These are phyloP conservation scores for Suillus alpinus DNA, from an alignment of 768 basidiomycete genomes.

Conservation along the genomic window DNA sequence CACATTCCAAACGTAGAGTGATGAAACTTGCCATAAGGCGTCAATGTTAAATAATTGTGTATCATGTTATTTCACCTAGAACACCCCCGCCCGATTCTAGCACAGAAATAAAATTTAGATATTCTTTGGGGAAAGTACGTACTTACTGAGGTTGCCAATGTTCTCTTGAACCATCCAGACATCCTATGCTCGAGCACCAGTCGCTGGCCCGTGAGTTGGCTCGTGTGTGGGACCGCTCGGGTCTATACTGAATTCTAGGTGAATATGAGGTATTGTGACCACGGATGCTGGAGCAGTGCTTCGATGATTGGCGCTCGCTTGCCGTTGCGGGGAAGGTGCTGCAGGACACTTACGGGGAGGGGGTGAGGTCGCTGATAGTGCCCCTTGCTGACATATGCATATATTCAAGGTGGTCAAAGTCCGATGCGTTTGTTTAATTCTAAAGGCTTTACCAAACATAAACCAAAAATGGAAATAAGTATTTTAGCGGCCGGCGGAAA, in stretches of 20 bases:
- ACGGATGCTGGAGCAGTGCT: neutral
- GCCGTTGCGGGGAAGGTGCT: neutral
- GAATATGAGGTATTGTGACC: neutral
- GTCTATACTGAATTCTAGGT: neutral
- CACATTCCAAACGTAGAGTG: neutral
- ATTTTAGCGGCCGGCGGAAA: neutral
- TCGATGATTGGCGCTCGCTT: neutral
- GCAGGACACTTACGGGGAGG: no score
- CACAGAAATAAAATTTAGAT: neutral
- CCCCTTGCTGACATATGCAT: neutral
- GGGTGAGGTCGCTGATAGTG: no score
- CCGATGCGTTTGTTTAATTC: conserved; percentile 14
- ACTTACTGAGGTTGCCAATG: neutral
- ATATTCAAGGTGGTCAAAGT: neutral
- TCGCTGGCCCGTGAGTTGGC: neutral
- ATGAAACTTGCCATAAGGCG: neutral
- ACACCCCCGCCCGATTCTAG: neutral
- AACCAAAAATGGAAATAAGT: conserved; percentile 5
- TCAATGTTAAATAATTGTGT: neutral
- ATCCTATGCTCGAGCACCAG: neutral
- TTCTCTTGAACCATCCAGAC: neutral
- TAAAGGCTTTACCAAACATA: conserved; percentile 14
- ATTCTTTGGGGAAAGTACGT: neutral
- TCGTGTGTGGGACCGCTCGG: neutral
- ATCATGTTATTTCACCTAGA: neutral